Evolutionary conservation across 305 asterid genomes (phyloP).

Genomic region (Fraxinus paxiana): DNA sequence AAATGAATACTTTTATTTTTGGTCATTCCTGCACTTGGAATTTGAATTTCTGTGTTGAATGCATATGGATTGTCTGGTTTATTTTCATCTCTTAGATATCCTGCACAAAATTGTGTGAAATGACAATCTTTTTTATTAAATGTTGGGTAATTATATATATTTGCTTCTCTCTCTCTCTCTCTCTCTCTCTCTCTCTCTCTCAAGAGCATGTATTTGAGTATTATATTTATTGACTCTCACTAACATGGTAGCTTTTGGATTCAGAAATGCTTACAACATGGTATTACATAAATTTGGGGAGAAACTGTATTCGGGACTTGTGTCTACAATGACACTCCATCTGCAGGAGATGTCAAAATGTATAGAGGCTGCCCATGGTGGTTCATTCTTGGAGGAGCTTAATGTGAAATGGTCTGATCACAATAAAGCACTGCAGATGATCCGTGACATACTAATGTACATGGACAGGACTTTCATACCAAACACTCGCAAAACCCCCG

Average conservation of each 20-base stretch:
- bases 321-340: conserved; percentile 48
- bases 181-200: not conserved
- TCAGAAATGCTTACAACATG: conserved; percentile 60
- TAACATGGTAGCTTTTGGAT: conserved; percentile 21
- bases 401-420: conserved; percentile 52
- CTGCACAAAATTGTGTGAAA: conserved; percentile 8
- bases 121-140: not conserved
- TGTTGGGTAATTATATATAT: not conserved
- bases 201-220: not conserved
- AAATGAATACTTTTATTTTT: not conserved
- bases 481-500: conserved; percentile 47
- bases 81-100: not conserved
- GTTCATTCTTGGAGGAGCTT: conserved; percentile 49
- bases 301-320: conserved; percentile 52
- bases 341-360: conserved; percentile 43
- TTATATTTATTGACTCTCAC: conserved; percentile 28
- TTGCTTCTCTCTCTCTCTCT: no score
- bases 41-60: not conserved
- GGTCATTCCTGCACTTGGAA: not conserved
- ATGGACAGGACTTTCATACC: conserved; percentile 56
- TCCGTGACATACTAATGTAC: conserved; percentile 54
- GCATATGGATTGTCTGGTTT: not conserved
- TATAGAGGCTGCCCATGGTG: conserved; percentile 52
- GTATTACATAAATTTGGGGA: conserved; percentile 55
- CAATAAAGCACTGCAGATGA: conserved; percentile 55